phyloP scores from a whole-genome alignment of 2,329 filamentous ascomycete species.

The Claviceps monticola region DNA sequence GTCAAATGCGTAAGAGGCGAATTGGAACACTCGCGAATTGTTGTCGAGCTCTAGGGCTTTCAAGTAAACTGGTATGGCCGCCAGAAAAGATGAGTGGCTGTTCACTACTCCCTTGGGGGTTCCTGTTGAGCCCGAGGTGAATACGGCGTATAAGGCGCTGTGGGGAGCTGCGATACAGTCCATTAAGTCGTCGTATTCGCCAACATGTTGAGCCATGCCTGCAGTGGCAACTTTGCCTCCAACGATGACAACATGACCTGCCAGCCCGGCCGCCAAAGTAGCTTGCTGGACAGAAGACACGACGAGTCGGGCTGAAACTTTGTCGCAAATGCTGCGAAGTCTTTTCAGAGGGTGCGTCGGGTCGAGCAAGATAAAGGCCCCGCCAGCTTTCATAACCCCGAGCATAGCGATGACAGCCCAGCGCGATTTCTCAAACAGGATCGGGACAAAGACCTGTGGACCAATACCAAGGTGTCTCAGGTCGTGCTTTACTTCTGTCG shows the following conservation, averaged over 20 bases:
- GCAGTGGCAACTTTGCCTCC: not conserved
- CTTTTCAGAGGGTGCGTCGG: not conserved
- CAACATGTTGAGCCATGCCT: not conserved
- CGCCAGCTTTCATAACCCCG: slow-evolving; percentile 2
- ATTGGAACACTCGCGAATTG: slow-evolving; percentile 5
- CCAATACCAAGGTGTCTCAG: slow-evolving; percentile 1
- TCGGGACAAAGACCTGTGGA: not conserved
- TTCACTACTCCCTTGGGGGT: not conserved
- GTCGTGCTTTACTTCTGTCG: slow-evolving; percentile 1
- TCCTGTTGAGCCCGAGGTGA: not conserved
- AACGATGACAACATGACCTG: not conserved
- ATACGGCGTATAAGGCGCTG: not conserved
- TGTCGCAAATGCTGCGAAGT: not conserved
- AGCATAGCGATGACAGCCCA: slow-evolving; percentile 5
- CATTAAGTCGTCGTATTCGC: not conserved
- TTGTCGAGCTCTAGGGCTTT: not conserved
- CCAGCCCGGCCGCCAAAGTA: not conserved
- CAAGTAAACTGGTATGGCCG: not conserved
- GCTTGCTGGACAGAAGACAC: not conserved
- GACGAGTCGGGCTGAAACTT: not conserved
- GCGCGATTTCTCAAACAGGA: slow-evolving; percentile 5
- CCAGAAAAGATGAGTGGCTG: not conserved
- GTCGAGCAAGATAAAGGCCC: slow-evolving; percentile 5
- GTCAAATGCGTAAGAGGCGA: slow-evolving; percentile 11
- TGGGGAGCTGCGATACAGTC: not conserved